phyloP scores from a whole-genome alignment of 768 basidiomycete genomes.

The Lepiota venenata region DNA sequence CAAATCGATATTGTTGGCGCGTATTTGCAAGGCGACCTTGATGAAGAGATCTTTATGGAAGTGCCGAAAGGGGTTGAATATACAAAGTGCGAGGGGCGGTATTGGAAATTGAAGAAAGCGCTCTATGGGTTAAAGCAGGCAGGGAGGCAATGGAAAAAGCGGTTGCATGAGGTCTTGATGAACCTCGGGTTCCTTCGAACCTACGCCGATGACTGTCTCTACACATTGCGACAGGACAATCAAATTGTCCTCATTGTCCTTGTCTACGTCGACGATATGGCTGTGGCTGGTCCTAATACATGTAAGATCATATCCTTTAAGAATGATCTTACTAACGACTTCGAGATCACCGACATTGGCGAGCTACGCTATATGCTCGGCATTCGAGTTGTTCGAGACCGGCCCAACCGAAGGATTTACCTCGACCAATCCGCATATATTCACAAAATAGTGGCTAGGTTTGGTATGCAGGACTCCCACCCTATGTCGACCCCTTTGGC shows the following conservation, averaged over 20 bases:
- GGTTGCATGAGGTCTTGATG: constrained; percentile 10
- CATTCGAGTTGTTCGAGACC: constrained; percentile 20
- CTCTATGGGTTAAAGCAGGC: constrained; percentile 35
- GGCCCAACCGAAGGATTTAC: constrained; percentile 15
- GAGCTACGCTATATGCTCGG: constrained; percentile 25
- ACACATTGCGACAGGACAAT: too few relatives aligned
- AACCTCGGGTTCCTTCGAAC: too few relatives aligned
- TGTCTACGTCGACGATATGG: not conserved
- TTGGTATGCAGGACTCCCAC: constrained; percentile 16
- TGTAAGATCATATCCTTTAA: not conserved
- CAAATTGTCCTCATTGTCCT: too few relatives aligned
- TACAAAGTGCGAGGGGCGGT: not conserved
- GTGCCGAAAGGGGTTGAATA: constrained; percentile 17
- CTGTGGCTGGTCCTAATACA: not conserved
- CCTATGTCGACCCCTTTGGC: constrained; percentile 19
- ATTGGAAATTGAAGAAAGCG: not conserved
- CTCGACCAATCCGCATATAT: constrained; percentile 24
- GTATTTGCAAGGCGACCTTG: constrained; percentile 22
- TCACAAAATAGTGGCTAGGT: constrained; percentile 14
- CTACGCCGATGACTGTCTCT: too few relatives aligned
- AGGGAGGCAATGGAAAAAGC: constrained; percentile 25
- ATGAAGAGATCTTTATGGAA: constrained; percentile 25
- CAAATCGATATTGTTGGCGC: constrained; percentile 20
- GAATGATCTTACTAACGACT: constrained; percentile 9
- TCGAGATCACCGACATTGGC: constrained; percentile 22